Percentiles rank a stretch among this genome's conserved stretches.
Conservation (phyloP, 2,329 filamentous ascomycete genomes). For the Biscogniauxia mediterranea region DNA sequence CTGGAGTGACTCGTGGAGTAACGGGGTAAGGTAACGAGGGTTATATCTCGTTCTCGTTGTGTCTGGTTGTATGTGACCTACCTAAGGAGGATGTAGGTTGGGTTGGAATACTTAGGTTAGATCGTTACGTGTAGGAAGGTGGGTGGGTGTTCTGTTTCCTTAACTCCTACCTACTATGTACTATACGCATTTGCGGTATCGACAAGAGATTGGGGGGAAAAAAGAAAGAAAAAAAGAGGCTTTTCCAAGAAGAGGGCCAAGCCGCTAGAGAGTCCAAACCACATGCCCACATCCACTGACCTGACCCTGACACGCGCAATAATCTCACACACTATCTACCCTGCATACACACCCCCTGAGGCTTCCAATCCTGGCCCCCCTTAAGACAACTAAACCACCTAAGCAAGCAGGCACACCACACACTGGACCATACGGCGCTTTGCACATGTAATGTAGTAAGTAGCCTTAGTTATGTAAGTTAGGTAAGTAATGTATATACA, state of each 20-base stretch:
- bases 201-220: neutral
- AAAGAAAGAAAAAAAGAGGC: neutral
- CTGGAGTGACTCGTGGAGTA: neutral
- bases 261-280: conserved; percentile 10
- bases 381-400: neutral
- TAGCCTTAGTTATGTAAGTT: neutral
- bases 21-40: neutral
- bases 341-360: conserved; percentile 10
- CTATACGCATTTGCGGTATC: no score
- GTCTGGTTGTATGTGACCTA: no score
- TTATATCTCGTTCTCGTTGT: neutral
- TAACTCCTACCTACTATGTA: no score
- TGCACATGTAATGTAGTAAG: neutral
- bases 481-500: no score
- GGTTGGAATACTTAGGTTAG: no score
- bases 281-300: conserved; percentile 22
- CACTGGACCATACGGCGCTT: neutral
- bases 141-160: no score
- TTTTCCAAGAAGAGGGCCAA: neutral
- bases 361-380: neutral
- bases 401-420: neutral
- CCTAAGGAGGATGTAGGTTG: no score
- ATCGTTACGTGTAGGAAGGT: no score
- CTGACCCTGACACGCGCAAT: conserved; percentile 23
- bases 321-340: conserved; percentile 20